A percentile compares a stretch with the other conserved stretches of the same genome.
Evolutionary conservation across 2,329 filamentous ascomycete genomes (phyloP).

Genomic region (Aspergillus aculeatinus): DNA sequence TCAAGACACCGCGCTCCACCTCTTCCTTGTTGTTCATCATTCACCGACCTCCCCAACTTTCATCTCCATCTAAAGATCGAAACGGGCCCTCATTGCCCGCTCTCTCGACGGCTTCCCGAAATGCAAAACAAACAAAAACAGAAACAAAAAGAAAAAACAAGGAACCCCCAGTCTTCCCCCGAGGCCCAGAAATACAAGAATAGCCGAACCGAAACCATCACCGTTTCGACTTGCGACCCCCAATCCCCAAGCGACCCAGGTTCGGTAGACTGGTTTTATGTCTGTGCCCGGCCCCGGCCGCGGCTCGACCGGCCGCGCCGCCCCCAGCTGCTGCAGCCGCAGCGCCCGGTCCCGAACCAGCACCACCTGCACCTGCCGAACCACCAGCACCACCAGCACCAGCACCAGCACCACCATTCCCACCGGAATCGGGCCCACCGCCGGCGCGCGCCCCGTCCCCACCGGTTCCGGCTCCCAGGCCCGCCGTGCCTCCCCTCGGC

Average conservation of each 20-base stretch:
- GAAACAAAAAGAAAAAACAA: too few relatives aligned
- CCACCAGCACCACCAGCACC: constrained; percentile 27
- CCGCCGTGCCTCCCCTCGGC: constrained; percentile 25
- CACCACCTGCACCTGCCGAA: constrained; percentile 37
- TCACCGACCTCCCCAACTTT: too few relatives aligned
- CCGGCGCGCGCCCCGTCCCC: constrained; percentile 35
- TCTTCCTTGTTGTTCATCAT: too few relatives aligned
- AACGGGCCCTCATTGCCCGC: too few relatives aligned
- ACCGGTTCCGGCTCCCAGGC: constrained; percentile 31
- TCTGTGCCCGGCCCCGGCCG: constrained; percentile 49
- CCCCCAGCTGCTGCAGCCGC: constrained; percentile 15
- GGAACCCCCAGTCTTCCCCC: too few relatives aligned
- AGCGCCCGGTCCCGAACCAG: neutral
- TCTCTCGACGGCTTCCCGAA: too few relatives aligned
- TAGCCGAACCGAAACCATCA: constrained; percentile 19
- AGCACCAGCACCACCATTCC: constrained; percentile 46
- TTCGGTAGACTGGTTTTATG: constrained; percentile 65
- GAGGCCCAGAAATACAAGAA: too few relatives aligned
- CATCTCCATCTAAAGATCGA: too few relatives aligned
- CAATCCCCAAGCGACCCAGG: constrained; percentile 70
- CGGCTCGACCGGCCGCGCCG: constrained; percentile 28
- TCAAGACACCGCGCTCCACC: too few relatives aligned
- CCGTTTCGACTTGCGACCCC: constrained; percentile 56
- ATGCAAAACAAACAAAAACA: too few relatives aligned
- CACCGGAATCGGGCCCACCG: constrained; percentile 13